Conservation (phyloP, 2,329 filamentous ascomycete genomes). For the Penicillium sp. region DNA sequence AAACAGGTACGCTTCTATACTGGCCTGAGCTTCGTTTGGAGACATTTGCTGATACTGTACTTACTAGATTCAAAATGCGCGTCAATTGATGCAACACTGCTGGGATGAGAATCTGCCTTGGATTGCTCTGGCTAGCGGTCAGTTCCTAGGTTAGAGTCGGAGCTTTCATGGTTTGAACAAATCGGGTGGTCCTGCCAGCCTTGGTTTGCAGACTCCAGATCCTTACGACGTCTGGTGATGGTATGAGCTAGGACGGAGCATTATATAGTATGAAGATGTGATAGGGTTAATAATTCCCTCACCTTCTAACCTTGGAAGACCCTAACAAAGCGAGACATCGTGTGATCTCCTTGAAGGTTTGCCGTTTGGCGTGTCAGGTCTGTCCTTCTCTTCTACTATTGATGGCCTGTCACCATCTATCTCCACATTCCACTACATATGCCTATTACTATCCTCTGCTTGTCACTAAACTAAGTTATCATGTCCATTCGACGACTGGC, state of each 20-base stretch:
- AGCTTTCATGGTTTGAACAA: neutral
- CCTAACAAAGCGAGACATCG: neutral
- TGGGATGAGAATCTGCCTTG: slow-evolving; percentile 41
- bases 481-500: neutral
- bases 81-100: slow-evolving; percentile 42
- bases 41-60: neutral
- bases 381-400: neutral
- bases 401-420: neutral
- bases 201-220: neutral
- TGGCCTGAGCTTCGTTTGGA: no score
- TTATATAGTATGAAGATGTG: neutral
- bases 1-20: slow-evolving; percentile 59
- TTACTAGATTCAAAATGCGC: slow-evolving; percentile 41
- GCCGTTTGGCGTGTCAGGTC: neutral
- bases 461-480: neutral
- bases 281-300: neutral
- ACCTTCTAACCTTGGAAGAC: neutral
- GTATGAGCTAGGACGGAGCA: neutral
- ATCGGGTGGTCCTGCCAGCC: neutral
- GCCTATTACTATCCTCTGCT: neutral
- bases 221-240: neutral
- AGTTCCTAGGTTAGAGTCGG: slow-evolving; percentile 38
- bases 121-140: slow-evolving; percentile 41
- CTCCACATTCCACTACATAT: neutral
- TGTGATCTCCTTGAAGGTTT: neutral